Conservation (phyloP, 2,329 filamentous ascomycete genomes). For the Alternaria sp. region DNA sequence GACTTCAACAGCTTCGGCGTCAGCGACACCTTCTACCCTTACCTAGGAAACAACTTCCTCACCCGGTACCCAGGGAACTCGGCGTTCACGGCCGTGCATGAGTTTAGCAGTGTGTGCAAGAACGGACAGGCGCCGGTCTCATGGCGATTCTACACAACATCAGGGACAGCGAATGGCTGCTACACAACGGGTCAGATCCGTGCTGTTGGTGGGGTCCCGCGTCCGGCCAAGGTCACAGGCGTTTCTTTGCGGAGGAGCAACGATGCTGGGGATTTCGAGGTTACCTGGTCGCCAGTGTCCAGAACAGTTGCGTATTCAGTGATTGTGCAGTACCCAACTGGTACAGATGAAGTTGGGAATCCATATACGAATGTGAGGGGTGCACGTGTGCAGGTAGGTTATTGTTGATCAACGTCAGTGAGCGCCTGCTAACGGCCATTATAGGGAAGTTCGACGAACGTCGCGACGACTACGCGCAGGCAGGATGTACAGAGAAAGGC, state of each 20-base stretch:
- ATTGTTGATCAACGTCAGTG: background rate
- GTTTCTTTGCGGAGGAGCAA: slow-evolving; percentile 10
- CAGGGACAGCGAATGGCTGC: background rate
- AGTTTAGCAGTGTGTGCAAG: slow-evolving; percentile 18
- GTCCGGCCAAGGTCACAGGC: slow-evolving; percentile 4
- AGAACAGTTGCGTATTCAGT: slow-evolving; percentile 16
- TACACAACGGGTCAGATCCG: slow-evolving; percentile 9
- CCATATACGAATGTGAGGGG: slow-evolving; percentile 18
- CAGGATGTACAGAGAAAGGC: slow-evolving; percentile 9
- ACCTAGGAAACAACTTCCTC: slow-evolving; percentile 16
- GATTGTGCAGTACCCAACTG: slow-evolving; percentile 19
- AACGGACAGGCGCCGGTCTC: slow-evolving; percentile 13
- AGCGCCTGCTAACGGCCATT: background rate
- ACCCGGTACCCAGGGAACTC: slow-evolving; percentile 12
- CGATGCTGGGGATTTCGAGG: slow-evolving; percentile 13
- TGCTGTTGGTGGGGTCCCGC: background rate
- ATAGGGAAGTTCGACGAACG: background rate
- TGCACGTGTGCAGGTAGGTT: slow-evolving; percentile 11
- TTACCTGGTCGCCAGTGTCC: slow-evolving; percentile 13
- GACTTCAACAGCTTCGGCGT: slow-evolving; percentile 6
- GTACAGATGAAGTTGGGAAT: slow-evolving; percentile 13
- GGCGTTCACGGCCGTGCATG: slow-evolving; percentile 17
- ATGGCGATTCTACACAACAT: slow-evolving; percentile 15
- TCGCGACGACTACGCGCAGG: slow-evolving; percentile 8
- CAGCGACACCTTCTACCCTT: slow-evolving; percentile 16